Evolutionary conservation across 306 rosid species (phyloP), one percentile per base, ranked within the genome.

Genomic region (Benincasa hispida): DNA sequence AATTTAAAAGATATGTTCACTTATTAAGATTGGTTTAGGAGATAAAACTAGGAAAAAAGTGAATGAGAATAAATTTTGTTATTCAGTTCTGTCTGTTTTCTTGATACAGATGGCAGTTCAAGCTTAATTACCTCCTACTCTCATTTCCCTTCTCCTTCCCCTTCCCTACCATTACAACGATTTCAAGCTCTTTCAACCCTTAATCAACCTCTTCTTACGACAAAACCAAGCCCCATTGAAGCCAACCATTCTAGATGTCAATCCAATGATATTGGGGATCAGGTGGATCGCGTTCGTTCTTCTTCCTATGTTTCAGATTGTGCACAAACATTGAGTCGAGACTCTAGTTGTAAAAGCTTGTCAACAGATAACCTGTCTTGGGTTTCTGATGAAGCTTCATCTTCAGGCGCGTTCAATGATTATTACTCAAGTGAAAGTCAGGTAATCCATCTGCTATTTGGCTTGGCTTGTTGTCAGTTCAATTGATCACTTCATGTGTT

Each of bases 121-220:
- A 76, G 77, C 59, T 95, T 96, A 1, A 70, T 78, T 68, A 72
- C 82, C 63, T 87, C 91, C 3, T 68, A 80, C 78, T 78, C 89
- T 79, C 86, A 81, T 76, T 80, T 80, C 62, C 81, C 51, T 50
- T 88, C 93, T 41, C 78, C 95, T 37, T 89, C 96, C 58, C 82
- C 96, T 32, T 90, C 97, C 59, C 84, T 90, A 54, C 80, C 95
- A 53, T 76, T 87, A 41, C 98, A 92, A 80, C 82, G 93, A 70
- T 92, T 84, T 85, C 98, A 89, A 74, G 97, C 99, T 67, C 98
- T 95, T 74, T 53, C 93, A 37, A 74, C 81, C 76, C 86, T 92
- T 72, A 95, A 92, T 75, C 87, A 89, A 78, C 51, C 80, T 55
- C 85, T 89, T 75, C 76, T 87, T 11, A 78, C 53, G 63, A 80